Evolutionary conservation across 2,329 filamentous ascomycete species (phyloP).

Genomic region (Biscogniauxia mediterranea): DNA sequence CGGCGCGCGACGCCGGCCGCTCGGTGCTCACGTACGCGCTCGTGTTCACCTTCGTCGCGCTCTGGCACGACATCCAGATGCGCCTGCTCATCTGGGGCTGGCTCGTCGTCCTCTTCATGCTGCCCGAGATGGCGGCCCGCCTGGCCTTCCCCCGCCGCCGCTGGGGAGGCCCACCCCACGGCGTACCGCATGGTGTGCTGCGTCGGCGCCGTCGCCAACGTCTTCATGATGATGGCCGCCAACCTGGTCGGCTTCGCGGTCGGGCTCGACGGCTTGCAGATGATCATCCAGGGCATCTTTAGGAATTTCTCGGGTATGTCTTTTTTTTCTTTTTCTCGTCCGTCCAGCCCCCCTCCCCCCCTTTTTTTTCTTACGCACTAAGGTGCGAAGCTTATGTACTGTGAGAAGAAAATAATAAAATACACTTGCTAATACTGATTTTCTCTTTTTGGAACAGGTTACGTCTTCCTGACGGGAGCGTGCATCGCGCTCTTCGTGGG

Average conservation of each 20-base stretch:
- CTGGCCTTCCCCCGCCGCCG: conserved; percentile 69
- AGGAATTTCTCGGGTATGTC: conserved; percentile 66
- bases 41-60: conserved; percentile 93
- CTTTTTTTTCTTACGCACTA: not conserved
- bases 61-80: conserved; percentile 97
- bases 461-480: conserved; percentile 69
- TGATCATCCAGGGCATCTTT: conserved; percentile 72
- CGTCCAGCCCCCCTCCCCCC: too few relatives aligned
- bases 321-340: not conserved
- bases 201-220: conserved; percentile 75
- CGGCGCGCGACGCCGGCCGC: conserved; percentile 46
- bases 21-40: conserved; percentile 74
- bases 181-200: conserved; percentile 79
- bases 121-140: conserved; percentile 77
- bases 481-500: conserved; percentile 78
- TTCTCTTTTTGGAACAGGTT: conserved; percentile 44
- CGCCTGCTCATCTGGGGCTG: conserved; percentile 93
- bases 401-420: not conserved
- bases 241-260: conserved; percentile 95
- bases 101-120: conserved; percentile 90
- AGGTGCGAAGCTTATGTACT: conserved; percentile 2
- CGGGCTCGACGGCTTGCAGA: conserved; percentile 81
- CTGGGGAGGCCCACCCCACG: conserved; percentile 69
- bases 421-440: conserved; percentile 1
- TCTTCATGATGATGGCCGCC: conserved; percentile 93